These are phyloP conservation scores for Ogataea trehalophila DNA, from an alignment of 805 yeast genomes.

Conservation along the genomic window DNA sequence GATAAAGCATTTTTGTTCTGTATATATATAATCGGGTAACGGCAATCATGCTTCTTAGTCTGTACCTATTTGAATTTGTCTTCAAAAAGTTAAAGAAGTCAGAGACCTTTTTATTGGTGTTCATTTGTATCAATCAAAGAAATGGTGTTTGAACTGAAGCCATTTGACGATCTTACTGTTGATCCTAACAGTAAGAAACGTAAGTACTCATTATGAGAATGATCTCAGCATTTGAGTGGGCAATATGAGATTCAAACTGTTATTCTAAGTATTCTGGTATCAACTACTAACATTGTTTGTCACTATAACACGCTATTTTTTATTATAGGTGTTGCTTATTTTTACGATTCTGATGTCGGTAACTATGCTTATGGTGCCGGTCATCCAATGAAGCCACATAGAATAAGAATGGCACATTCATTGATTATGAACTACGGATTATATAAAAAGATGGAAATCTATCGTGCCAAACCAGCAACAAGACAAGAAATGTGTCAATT, in stretches of 20 bases:
- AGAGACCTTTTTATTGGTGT: neutral
- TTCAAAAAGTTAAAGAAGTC: too few relatives aligned
- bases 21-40: too few relatives aligned
- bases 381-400: constrained; percentile 98
- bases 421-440: constrained; percentile 95
- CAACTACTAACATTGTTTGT: constrained; percentile 1
- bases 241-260: too few relatives aligned
- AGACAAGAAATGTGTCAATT: constrained; percentile 97
- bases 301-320: neutral
- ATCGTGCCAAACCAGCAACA: constrained; percentile 96
- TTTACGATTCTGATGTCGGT: constrained; percentile 90
- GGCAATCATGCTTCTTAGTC: too few relatives aligned
- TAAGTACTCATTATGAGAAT: constrained; percentile 14
- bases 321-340: constrained; percentile 58
- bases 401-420: constrained; percentile 98
- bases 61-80: too few relatives aligned
- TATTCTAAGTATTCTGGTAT: too few relatives aligned
- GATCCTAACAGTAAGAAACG: constrained; percentile 49
- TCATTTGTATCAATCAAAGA: neutral
- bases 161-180: constrained; percentile 59
- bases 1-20: too few relatives aligned
- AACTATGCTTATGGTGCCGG: constrained; percentile 98
- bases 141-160: constrained; percentile 48
- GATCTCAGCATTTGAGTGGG: neutral
- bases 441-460: constrained; percentile 95